A percentile compares a stretch with the other conserved stretches of the same genome.
Conservation (phyloP, 257 asterid species). For the Solanum verrucosum region DNA sequence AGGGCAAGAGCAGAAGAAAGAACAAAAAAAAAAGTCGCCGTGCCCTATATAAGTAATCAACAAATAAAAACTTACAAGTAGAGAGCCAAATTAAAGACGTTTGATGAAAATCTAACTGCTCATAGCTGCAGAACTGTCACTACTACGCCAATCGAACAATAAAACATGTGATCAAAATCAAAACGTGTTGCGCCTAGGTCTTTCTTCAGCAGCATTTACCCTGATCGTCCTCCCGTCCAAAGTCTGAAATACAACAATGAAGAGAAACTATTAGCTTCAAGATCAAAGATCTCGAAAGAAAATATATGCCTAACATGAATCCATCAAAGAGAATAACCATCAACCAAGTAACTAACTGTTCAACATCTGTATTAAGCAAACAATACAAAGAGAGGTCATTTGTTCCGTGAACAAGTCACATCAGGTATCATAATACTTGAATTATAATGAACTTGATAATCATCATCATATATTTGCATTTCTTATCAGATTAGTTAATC, state of each 20-base stretch:
- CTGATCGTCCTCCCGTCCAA: conserved; percentile 66
- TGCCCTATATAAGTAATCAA: not conserved
- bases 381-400: not conserved
- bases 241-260: conserved; percentile 29
- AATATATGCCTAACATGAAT: not conserved
- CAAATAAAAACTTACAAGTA: not conserved
- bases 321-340: not conserved
- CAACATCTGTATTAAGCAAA: not conserved
- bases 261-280: not conserved
- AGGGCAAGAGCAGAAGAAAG: not conserved
- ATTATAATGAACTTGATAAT: not conserved
- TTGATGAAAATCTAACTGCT: not conserved
- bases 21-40: not conserved
- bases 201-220: conserved; percentile 68
- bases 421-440: not conserved
- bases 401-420: not conserved
- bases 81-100: not conserved
- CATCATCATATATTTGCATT: not conserved
- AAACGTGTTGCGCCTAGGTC: conserved; percentile 41
- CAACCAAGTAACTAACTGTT: not conserved
- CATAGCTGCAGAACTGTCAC: not conserved
- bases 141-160: not conserved
- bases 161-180: not conserved
- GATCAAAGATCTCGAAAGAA: not conserved
- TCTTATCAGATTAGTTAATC: not conserved